phyloP scores from a whole-genome alignment of 2,329 filamentous ascomycete species.

The Ceratocystis colombiana region DNA sequence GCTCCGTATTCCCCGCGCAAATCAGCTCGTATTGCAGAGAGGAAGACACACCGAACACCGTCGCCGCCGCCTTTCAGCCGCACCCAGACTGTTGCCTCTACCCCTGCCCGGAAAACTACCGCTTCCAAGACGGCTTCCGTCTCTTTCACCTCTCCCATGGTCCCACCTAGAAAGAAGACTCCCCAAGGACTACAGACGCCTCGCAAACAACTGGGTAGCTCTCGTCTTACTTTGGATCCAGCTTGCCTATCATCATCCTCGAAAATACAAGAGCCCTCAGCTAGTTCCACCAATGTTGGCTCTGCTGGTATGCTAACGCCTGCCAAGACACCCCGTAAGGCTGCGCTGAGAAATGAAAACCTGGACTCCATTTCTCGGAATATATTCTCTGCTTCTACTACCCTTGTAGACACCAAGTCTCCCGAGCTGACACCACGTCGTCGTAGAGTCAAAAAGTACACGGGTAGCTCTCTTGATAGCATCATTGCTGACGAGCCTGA shows the following conservation, averaged over 20 bases:
- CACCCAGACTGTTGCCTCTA: conserved; percentile 25
- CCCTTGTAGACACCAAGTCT: conserved; percentile 34
- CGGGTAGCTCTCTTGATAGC: conserved; percentile 38
- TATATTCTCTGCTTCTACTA: conserved; percentile 39
- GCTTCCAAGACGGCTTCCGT: neutral
- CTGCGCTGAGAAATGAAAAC: conserved; percentile 42
- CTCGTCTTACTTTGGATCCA: conserved; percentile 36
- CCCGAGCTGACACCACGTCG: conserved; percentile 51
- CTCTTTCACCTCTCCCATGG: conserved; percentile 29
- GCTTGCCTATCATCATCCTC: conserved; percentile 37
- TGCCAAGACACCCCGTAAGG: conserved; percentile 64
- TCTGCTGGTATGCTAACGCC: conserved; percentile 60
- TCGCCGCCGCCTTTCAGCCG: conserved; percentile 38
- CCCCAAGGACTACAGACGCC: conserved; percentile 36
- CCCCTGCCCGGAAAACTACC: conserved; percentile 19
- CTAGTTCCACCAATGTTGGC: conserved; percentile 34
- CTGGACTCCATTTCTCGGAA: conserved; percentile 49
- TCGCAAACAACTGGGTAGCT: conserved; percentile 24
- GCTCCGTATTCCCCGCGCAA: conserved; percentile 64
- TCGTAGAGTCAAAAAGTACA: conserved; percentile 48
- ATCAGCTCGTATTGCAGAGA: conserved; percentile 54
- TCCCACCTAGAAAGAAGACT: conserved; percentile 29
- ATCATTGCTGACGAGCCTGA: conserved; percentile 43
- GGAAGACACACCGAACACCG: conserved; percentile 44
- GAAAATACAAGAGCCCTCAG: conserved; percentile 29